Base-by-base conservation (phyloP, 192 early-diverging fungal genomes). In the Coemansia sp. region DNA sequence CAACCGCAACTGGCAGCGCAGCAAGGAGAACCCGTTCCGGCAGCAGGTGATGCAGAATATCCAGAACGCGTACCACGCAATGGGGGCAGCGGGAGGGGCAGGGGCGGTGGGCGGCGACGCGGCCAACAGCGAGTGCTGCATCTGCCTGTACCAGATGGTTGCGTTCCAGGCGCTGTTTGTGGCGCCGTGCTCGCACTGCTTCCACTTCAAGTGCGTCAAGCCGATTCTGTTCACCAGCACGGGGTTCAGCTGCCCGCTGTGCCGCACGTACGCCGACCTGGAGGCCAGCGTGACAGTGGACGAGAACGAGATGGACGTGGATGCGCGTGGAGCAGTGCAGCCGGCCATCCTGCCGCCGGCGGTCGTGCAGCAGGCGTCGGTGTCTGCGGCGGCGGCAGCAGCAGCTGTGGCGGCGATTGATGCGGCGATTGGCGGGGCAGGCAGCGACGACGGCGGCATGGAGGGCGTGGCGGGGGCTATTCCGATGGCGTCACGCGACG, bases 201-300 rank as follows among this genome's bases (percentile, higher is more conserved):
- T 90, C 82, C 93, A 96, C 64, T 96, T 91, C 78, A 92, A 92
- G 67, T 95, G 93, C 75, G 88, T 92, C 66, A 88, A 87, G 58
- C 91, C 92, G 1, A 73, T 95, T 37, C 75, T 95, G 49, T 69
- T 84, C 33, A 79, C 80, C 41, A 86, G 83, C 65, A 85, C 88
- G 1, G 83, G 84, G 38, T 94, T 97, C 79, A 85, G 80, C 50
- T 95, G 94, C 69, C 92, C 93, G 30, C 80, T 97, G 33, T 97
- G 93, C 75, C 83, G 94, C 56, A 90, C 91, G 42, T 94, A 89
- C 58, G 93, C 93, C 17, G 92, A 97, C 78, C 75, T 97, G 34
- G 91, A 92, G 43, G 91, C 86, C 44, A 83, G 70, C 71, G 89
- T 92, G 19, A 75, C 72, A 0, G 53, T 74, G 11, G 78, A 80